Evolutionary conservation across 768 basidiomycete genomes (phyloP).

Genomic region (Calvatia gigantea): DNA sequence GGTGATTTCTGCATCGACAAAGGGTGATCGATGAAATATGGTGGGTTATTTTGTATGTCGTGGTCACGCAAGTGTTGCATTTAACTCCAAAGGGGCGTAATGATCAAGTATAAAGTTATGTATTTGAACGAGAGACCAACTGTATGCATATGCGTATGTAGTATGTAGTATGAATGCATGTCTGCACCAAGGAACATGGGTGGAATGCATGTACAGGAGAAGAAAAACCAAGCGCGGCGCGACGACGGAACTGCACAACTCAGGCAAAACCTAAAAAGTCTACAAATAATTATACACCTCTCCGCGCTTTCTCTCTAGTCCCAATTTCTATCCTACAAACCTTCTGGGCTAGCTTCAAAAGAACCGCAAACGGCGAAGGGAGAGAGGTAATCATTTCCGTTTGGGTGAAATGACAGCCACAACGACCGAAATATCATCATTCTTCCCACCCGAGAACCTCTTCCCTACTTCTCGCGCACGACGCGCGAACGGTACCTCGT

Average conservation of each 20-base stretch:
- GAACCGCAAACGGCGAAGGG: not conserved
- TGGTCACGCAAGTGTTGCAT: too few species aligned
- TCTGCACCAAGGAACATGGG: too few species aligned
- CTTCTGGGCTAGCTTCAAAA: not conserved
- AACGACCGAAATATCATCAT: slow-evolving; percentile 56
- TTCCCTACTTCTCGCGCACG: slow-evolving; percentile 73
- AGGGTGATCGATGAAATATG: too few species aligned
- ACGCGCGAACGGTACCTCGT: slow-evolving; percentile 82
- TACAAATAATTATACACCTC: too few species aligned
- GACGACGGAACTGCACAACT: not conserved
- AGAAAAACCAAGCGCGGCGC: not conserved
- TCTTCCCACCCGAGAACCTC: slow-evolving; percentile 76
- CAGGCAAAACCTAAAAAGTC: not conserved
- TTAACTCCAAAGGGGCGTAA: too few species aligned
- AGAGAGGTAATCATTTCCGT: not conserved
- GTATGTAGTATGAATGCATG: too few species aligned
- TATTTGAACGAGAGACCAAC: too few species aligned
- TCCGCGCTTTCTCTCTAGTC: not conserved
- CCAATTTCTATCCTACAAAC: not conserved
- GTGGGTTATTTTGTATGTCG: too few species aligned
- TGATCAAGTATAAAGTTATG: too few species aligned
- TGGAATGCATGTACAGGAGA: too few species aligned
- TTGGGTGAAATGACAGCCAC: slow-evolving; percentile 33
- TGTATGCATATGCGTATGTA: too few species aligned
- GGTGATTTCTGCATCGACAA: too few species aligned